phyloP scores from a whole-genome alignment of 257 asterid genomes.

The Nicotiana sylvestris region DNA sequence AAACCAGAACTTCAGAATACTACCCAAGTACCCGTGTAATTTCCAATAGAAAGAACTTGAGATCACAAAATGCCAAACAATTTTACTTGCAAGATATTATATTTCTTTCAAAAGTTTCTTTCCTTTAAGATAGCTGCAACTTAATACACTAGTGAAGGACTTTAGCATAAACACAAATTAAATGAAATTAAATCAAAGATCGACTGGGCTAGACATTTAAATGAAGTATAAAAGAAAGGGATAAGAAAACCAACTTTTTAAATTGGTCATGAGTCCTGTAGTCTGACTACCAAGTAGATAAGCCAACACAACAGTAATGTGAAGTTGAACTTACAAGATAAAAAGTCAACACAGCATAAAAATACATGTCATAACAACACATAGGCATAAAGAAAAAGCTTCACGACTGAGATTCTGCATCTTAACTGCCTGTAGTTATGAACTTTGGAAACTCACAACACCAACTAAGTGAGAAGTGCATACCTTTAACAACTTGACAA shows the following conservation, averaged over 20 bases:
- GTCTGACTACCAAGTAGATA: background rate
- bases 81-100: background rate
- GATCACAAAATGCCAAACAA: background rate
- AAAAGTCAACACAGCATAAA: background rate
- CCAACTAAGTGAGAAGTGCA: constrained; percentile 6
- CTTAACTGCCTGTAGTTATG: background rate
- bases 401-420: background rate
- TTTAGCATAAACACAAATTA: background rate
- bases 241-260: background rate
- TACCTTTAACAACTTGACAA: constrained; percentile 48
- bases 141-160: background rate
- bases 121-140: background rate
- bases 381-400: background rate
- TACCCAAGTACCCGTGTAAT: background rate
- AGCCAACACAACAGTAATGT: background rate
- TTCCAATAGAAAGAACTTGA: background rate
- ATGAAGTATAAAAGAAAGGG: background rate
- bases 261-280: background rate
- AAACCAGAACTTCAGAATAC: constrained; percentile 1
- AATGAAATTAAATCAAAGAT: background rate
- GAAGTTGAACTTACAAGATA: background rate
- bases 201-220: background rate
- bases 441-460: background rate
- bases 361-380: background rate
- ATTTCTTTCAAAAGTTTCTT: background rate